Base-by-base conservation (phyloP, 1,284 basidiomycete genomes). In the Puccinia novopanici region DNA sequence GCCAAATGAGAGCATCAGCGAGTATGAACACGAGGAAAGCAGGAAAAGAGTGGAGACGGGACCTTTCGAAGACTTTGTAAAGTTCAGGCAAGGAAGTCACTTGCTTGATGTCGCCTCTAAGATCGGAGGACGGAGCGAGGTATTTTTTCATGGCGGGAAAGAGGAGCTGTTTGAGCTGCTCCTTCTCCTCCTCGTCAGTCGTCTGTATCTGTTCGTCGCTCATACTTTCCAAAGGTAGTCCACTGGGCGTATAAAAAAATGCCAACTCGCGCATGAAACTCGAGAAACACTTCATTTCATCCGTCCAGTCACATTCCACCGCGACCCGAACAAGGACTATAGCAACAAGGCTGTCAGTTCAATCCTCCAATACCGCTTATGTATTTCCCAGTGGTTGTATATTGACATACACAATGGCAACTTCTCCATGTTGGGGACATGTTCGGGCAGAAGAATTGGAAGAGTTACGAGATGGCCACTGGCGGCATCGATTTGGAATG, bases 181-280 rank as follows among this genome's bases (percentile, higher is more conserved):
- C 57, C 50, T 67, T 77, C 15, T 67, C 57, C 15, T 74, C 30
- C 54, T 74, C 48, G 5, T 73, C 34, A 42, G 30, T 42, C 40
- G 34, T 27, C 34, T 57, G 4, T 2, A 40, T 59, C 45, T 70
- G 30, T 34, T 48, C 52, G 5, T 55, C 67, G 13, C 48, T 54
- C 37, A 57, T 61, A 19, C 63, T 71, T 42, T 57, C 54, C 27
- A 52, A 37, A n/a, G 52, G 71, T 22, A 52, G 52, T 2, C 45
- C 27, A 34, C 90, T 88, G 0, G 94, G 93, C 0, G 91, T 89
- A 85, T 96, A 94, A 87, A 96, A 98, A 85, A 90, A 92, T 0
- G 94, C 95, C 0, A 99, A 87, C 86, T 99, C 96, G 42, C 91
- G 90, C 30, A 97, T 88, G 84, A 99, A 91, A 0, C 90, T 89